Base-by-base conservation (phyloP, 2,329 filamentous ascomycete species). In the Davidsoniella eucalypti region DNA sequence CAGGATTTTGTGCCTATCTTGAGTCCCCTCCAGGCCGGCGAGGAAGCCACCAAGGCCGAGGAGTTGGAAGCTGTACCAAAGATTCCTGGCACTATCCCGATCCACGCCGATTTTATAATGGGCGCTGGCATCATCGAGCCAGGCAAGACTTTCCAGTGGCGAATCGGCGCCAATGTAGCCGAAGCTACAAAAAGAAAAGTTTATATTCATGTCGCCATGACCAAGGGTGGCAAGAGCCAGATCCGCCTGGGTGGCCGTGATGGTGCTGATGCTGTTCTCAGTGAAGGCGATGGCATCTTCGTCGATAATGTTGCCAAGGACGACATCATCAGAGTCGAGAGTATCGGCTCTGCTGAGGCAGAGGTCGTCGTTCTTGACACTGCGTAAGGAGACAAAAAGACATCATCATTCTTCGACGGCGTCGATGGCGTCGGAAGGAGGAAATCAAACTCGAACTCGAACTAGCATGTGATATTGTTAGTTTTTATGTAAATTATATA, bases 31-130 rank as follows among this genome's bases (percentile, higher is more conserved):
- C 80, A 81, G 57, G 80, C 70, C 3, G 83, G 85, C 1, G 66
- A 67, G 2, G 72, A 77, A 4, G 81, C 81, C 4, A 76, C 73
- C 0, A 61, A 64, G 0, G 72, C 75, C 44, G 72, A 82, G 57
- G 83, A 90, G 60, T 71, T 71, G 55, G 74, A 69, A 5, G 80
- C 76, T 1, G 71, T 77, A 54, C 78, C 84, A 0, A 65, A 65
- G 2, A 67, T 84, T 17, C 66, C 72, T 1, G 73, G 69, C n/a
- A 82, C 81, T 0, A 93, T 94, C 55, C 84, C 85, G 6, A 81
- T 93, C 50, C 83, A 93, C 61, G 82, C 86, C 9, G 86, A 94
- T 65, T 73, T 93, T 47, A 78, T 82, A 54, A 92, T 93, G 84
- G 78, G 76, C 36, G 86, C 86, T 0, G 80, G 79, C 5, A 78